Evolutionary conservation across 768 basidiomycete species (phyloP), one percentile per base, ranked within the genome.

Genomic region (Tylopilus felleus): DNA sequence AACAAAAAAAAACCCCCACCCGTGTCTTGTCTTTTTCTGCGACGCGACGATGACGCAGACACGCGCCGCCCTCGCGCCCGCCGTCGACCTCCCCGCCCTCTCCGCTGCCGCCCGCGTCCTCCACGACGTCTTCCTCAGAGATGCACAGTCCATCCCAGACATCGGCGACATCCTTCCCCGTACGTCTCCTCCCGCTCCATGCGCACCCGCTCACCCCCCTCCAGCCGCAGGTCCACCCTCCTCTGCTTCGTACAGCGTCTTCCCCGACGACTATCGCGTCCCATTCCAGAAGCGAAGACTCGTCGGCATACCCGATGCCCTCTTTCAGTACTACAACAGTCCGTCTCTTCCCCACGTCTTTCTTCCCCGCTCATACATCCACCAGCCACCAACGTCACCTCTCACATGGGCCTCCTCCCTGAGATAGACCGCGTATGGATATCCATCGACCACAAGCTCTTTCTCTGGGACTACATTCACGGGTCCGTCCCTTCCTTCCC

Each of bases 381-480:
- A 39, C 27, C 65, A 91, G 89, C 78, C 52, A 78, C 82, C 33
- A 85, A 75, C 63, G 81, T 88, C 50, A 82, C 82, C 23, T 84
- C 89, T 17, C 86, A 90, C 64, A 88, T 97, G 88, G 95, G 95
- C 10, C 72, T 99, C 49, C 81, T 98, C 67, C 86, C 93, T 23
- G 90, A 95, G 62, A 90, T 98, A 57, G 93, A 96, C 61, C 82
- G 93, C 43, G 94, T 90, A 0, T 99, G 94, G 93, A 88, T 98
- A 59, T 88, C 92, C 10, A 88, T 96, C 53, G 93, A 98, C 73
- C 86, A 94, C 70, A 91, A 92, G 62, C 77, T 99, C 31, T 91
- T 97, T 64, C 75, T 99, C 22, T 98, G 97, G 97, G 93, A 99
- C 71, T 99, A 97, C 68, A 75, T 85, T 33, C 90, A 96, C 61